Conservation (phyloP, 2,329 filamentous ascomycete genomes). For the Ophiocordyceps camponoti-saundersi region DNA sequence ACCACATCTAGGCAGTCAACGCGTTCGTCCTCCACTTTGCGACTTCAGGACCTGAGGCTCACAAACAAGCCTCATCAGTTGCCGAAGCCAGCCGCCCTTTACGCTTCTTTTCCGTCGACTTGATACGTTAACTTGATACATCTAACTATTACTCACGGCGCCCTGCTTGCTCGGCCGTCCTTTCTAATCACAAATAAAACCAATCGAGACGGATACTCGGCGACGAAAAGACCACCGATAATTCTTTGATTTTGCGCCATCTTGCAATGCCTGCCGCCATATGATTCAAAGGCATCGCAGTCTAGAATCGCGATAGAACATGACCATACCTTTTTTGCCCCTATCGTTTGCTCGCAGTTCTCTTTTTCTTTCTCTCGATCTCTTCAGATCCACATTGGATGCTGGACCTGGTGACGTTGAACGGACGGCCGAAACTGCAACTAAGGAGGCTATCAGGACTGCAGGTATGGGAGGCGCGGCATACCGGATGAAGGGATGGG, state of each 20-base stretch:
- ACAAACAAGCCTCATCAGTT: background rate
- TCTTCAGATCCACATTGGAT: background rate
- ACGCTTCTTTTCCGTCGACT: background rate
- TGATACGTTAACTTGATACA: background rate
- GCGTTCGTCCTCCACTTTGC: background rate
- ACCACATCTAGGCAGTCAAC: background rate
- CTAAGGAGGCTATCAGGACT: background rate
- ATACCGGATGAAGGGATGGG: background rate
- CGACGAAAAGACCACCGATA: background rate
- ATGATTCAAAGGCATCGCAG: constrained; percentile 12
- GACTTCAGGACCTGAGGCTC: too few species aligned
- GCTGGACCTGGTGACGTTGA: too few species aligned
- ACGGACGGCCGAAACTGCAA: background rate
- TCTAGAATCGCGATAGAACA: constrained; percentile 13
- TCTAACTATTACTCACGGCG: background rate
- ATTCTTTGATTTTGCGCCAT: constrained; percentile 1
- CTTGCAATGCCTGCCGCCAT: constrained; percentile 9
- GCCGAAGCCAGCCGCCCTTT: background rate
- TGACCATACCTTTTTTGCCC: background rate
- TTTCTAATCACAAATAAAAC: background rate
- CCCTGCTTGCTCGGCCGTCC: background rate
- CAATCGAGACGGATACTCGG: background rate
- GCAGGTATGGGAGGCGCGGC: background rate
- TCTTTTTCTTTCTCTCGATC: constrained; percentile 2
- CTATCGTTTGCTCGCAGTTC: too few species aligned